Percentiles rank a stretch among this genome's conserved stretches.
Evolutionary conservation across 1,284 basidiomycete genomes (phyloP).

Genomic region (Pulchroboletus neoregius): DNA sequence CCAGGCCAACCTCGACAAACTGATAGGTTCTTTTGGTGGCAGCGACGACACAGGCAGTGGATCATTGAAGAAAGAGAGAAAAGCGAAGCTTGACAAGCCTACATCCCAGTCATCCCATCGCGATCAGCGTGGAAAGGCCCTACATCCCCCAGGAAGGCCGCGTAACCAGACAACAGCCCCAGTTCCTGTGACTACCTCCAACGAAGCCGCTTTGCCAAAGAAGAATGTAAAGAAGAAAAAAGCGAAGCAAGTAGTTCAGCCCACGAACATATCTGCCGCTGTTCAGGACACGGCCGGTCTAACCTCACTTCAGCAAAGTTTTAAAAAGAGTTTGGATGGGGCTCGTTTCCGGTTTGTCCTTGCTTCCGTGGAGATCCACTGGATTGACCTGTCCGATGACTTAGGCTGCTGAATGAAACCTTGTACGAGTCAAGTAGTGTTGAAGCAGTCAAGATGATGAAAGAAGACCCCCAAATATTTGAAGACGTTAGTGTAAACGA

Average conservation of each 20-base stretch:
- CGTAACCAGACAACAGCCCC: slow-evolving; percentile 3
- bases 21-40: slow-evolving; percentile 56
- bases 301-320: slow-evolving; percentile 69
- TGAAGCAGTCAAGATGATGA: slow-evolving; percentile 77
- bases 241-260: slow-evolving; percentile 7
- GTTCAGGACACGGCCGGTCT: slow-evolving; percentile 36
- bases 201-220: neutral
- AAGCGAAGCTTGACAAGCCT: slow-evolving; percentile 26
- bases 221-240: slow-evolving; percentile 18
- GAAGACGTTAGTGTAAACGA: slow-evolving; percentile 55
- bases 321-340: slow-evolving; percentile 78
- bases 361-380: slow-evolving; percentile 2
- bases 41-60: slow-evolving; percentile 8
- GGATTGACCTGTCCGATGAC: slow-evolving; percentile 4
- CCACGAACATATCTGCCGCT: slow-evolving; percentile 3
- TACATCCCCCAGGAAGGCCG: too few species aligned
- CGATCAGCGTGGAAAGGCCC: slow-evolving; percentile 11
- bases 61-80: slow-evolving; percentile 35
- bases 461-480: slow-evolving; percentile 70
- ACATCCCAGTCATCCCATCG: slow-evolving; percentile 17
- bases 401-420: slow-evolving; percentile 84
- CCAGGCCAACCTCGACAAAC: slow-evolving; percentile 72
- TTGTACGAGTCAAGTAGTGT: slow-evolving; percentile 80
- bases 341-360: slow-evolving; percentile 73
- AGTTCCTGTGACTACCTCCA: neutral